phyloP scores from a whole-genome alignment of 2,329 filamentous ascomycete genomes.

The Trichoderma arundinaceum region DNA sequence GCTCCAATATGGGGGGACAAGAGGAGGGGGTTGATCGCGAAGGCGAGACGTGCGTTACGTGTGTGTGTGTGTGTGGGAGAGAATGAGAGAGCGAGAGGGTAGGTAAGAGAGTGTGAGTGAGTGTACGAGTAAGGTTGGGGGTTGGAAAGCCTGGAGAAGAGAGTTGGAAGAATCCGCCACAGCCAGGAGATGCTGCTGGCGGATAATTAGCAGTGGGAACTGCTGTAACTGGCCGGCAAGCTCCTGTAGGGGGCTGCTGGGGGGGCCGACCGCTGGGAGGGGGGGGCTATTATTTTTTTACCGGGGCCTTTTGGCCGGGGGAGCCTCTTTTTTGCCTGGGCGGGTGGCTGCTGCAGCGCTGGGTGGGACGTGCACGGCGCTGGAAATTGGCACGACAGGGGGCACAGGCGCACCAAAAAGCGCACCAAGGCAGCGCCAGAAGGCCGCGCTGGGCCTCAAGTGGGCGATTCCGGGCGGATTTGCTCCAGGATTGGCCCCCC shows the following conservation, averaged over 20 bases:
- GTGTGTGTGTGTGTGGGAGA: slow-evolving; percentile 21
- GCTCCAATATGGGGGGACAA: slow-evolving; percentile 22
- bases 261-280: background rate
- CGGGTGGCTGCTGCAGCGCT: background rate
- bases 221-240: slow-evolving; percentile 21
- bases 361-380: slow-evolving; percentile 32
- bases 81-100: slow-evolving; percentile 12
- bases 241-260: slow-evolving; percentile 20
- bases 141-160: slow-evolving; percentile 24
- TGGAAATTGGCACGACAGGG: slow-evolving; percentile 34
- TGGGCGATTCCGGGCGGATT: slow-evolving; percentile 4
- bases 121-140: slow-evolving; percentile 4
- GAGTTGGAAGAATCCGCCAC: slow-evolving; percentile 25
- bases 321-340: background rate
- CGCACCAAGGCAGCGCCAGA: background rate
- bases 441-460: background rate
- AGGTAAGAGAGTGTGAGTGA: slow-evolving; percentile 24
- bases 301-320: background rate
- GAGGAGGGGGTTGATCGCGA: slow-evolving; percentile 22
- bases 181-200: slow-evolving; percentile 26
- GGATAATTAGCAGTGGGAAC: slow-evolving; percentile 28
- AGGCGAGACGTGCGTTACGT: slow-evolving; percentile 27
- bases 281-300: no score
- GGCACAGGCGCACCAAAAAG: slow-evolving; percentile 10
- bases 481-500: slow-evolving; percentile 9